Conservation (phyloP, 2,329 filamentous ascomycete species). For the Penicillium sp. region DNA sequence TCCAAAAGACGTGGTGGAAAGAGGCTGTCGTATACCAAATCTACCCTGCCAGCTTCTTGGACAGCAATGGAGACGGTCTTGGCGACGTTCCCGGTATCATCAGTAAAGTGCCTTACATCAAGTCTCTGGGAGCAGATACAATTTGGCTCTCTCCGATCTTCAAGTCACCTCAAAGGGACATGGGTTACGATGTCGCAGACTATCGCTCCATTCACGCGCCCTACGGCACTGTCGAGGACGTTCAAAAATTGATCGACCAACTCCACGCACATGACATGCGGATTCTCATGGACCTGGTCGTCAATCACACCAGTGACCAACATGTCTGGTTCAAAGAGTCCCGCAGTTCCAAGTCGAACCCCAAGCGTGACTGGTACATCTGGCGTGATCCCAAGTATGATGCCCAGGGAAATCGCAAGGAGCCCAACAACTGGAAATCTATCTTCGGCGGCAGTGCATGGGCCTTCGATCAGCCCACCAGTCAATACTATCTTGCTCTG, state of each 20-base stretch:
- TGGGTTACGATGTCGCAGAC: slow-evolving; percentile 69
- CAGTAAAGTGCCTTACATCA: no score
- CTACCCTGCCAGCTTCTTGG: no score
- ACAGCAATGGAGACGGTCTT: no score
- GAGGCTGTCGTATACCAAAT: no score
- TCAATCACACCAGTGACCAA: slow-evolving; percentile 66
- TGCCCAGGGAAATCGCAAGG: slow-evolving; percentile 61
- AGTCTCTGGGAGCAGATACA: slow-evolving; percentile 65
- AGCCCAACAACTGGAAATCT: slow-evolving; percentile 73
- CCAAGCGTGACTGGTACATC: slow-evolving; percentile 71
- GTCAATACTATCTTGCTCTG: slow-evolving; percentile 63
- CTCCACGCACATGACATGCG: slow-evolving; percentile 66
- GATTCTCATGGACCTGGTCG: slow-evolving; percentile 71
- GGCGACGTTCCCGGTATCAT: no score
- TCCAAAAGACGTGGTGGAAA: no score
- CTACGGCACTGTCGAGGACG: slow-evolving; percentile 67
- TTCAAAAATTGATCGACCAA: slow-evolving; percentile 62
- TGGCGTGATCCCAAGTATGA: slow-evolving; percentile 53
- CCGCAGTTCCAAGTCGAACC: slow-evolving; percentile 59
- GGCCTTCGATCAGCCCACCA: slow-evolving; percentile 68
- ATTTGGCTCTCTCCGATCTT: slow-evolving; percentile 72
- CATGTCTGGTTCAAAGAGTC: slow-evolving; percentile 68
- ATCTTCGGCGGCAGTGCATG: slow-evolving; percentile 56
- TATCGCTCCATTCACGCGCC: slow-evolving; percentile 66
- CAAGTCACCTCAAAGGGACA: slow-evolving; percentile 67